These are phyloP conservation scores for Digitaria exilis DNA, from an alignment of 202 grass and related monocot species.

Conservation along the genomic window DNA sequence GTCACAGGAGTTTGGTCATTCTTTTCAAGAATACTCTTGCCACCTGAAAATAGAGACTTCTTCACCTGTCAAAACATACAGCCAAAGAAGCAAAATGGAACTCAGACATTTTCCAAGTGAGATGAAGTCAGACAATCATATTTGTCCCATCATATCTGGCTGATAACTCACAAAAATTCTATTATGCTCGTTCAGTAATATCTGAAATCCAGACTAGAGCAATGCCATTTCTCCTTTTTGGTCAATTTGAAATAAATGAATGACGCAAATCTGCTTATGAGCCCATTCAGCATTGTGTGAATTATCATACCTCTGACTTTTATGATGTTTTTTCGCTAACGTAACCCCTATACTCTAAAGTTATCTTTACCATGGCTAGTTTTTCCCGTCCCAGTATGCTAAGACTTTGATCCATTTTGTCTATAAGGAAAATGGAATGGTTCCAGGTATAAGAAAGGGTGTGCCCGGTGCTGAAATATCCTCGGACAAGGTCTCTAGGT, in stretches of 20 bases:
- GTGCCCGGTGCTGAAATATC: background rate
- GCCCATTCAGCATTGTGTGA: background rate
- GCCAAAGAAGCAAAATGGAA: conserved; percentile 7
- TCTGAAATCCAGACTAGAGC: conserved; percentile 6
- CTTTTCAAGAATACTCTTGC: conserved; percentile 75
- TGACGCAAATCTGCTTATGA: background rate
- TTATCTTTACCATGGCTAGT: background rate
- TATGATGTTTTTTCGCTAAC: background rate
- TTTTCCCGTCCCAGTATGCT: background rate
- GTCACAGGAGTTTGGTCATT: conserved; percentile 84
- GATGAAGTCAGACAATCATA: background rate
- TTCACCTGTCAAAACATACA: conserved; percentile 67
- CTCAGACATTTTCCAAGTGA: conserved; percentile 16
- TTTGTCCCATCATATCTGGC: conserved; percentile 8
- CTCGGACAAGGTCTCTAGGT: background rate
- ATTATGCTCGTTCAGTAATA: conserved; percentile 6
- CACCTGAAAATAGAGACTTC: conserved; percentile 65
- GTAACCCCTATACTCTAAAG: background rate
- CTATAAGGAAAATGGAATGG: conserved; percentile 1
- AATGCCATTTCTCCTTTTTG: background rate
- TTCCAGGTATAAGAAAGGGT: background rate
- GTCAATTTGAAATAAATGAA: conserved; percentile 16
- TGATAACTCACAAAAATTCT: conserved; percentile 1
- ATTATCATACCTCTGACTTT: background rate
- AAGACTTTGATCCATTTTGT: background rate